These are phyloP conservation scores for Geotrichum aggregatum DNA, from an alignment of 1,139 yeast genomes.

Conservation along the genomic window DNA sequence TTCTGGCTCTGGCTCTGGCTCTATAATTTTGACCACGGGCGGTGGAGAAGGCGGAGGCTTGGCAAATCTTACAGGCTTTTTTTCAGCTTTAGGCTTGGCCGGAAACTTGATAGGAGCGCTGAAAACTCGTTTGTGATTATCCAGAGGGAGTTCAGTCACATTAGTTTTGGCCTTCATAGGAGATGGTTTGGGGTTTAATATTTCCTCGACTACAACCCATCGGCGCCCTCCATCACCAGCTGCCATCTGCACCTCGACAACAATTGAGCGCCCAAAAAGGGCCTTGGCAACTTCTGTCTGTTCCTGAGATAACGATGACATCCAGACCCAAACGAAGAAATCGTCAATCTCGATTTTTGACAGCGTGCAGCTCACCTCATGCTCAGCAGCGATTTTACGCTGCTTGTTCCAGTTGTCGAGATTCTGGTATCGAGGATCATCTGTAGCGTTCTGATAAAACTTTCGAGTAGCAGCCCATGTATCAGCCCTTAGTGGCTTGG, in stretches of 20 bases:
- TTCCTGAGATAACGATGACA: constrained; percentile 71
- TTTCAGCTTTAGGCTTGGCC: constrained; percentile 1
- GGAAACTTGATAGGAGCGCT: constrained; percentile 8
- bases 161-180: constrained; percentile 27
- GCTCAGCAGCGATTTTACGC: constrained; percentile 20
- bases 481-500: constrained; percentile 13
- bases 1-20: constrained; percentile 6
- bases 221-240: constrained; percentile 51
- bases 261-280: constrained; percentile 74
- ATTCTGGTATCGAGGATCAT: constrained; percentile 10
- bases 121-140: constrained; percentile 1
- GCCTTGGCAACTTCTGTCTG: constrained; percentile 62
- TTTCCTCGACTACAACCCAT: constrained; percentile 76
- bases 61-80: neutral
- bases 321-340: constrained; percentile 89
- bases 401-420: constrained; percentile 16
- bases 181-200: constrained; percentile 31
- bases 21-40: neutral
- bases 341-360: constrained; percentile 76
- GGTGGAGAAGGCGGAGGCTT: neutral
- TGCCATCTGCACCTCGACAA: constrained; percentile 54
- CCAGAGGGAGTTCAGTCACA: constrained; percentile 12
- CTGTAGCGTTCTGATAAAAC: constrained; percentile 14
- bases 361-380: constrained; percentile 48
- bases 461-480: constrained; percentile 19